These are phyloP conservation scores for Uronychia setigera DNA, from an alignment of 73 alveolate genomes.

Conservation along the genomic window DNA sequence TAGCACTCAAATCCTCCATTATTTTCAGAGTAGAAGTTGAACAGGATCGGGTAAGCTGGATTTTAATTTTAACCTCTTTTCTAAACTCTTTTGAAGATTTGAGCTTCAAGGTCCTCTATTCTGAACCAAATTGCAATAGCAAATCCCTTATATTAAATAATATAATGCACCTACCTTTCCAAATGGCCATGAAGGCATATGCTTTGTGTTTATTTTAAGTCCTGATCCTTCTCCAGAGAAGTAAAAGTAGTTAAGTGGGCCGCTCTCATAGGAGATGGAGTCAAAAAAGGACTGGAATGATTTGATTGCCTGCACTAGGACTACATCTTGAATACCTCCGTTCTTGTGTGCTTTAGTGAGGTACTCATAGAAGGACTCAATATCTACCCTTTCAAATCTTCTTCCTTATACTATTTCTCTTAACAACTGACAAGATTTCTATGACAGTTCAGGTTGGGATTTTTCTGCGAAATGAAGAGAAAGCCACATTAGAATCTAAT, in stretches of 20 bases:
- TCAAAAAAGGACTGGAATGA: neutral
- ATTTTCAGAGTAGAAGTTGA: slow-evolving; percentile 37
- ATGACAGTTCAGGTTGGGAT: neutral
- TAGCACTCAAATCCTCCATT: slow-evolving; percentile 67
- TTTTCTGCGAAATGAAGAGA: slow-evolving; percentile 11
- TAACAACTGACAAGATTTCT: neutral
- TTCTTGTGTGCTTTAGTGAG: too few relatives aligned
- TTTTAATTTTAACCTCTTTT: slow-evolving; percentile 5
- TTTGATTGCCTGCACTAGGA: neutral
- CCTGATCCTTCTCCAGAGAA: slow-evolving; percentile 42
- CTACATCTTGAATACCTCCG: too few relatives aligned
- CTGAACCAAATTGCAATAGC: slow-evolving; percentile 58
- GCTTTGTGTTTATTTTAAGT: slow-evolving; percentile 12
- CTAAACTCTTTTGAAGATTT: neutral
- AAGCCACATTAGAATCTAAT: slow-evolving; percentile 7
- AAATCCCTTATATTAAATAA: slow-evolving; percentile 29
- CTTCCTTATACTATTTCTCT: slow-evolving; percentile 16
- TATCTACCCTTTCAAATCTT: slow-evolving; percentile 17
- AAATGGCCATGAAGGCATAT: slow-evolving; percentile 25
- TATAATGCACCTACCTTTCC: slow-evolving; percentile 19
- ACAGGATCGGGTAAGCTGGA: slow-evolving; percentile 31
- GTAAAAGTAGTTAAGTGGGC: slow-evolving; percentile 52
- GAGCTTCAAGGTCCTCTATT: slow-evolving; percentile 21
- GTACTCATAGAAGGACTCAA: slow-evolving; percentile 6
- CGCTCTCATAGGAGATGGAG: slow-evolving; percentile 6